Base-by-base conservation (phyloP, 768 basidiomycete genomes). In the Daedaleopsis sinensis region DNA sequence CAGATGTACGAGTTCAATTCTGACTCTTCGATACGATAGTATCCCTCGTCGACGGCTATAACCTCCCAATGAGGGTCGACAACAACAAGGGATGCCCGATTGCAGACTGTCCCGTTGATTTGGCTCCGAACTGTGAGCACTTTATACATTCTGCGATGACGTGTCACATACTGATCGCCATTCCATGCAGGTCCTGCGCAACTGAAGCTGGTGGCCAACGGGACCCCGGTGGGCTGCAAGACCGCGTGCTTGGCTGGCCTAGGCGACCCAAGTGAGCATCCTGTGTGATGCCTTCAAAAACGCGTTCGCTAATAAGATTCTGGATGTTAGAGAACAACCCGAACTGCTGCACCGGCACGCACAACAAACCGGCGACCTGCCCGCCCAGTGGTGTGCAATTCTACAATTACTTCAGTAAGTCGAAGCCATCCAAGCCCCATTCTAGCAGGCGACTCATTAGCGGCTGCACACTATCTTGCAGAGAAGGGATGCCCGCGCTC, bases 291-390 rank as follows among this genome's bases (percentile, higher is more conserved):
- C n/a, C n/a, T n/a, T n/a, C n/a, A n/a, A n/a, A n/a, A n/a, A n/a
- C n/a, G n/a, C n/a, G n/a, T n/a, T n/a, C n/a, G n/a, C n/a, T n/a
- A n/a, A n/a, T n/a, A n/a, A n/a, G n/a, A n/a, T n/a, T n/a, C n/a
- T n/a, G n/a, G n/a, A n/a, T n/a, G n/a, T n/a, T n/a, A 72, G 84
- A 66, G 43, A 80, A 89, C 73, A 86, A 85, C 19, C 70, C 78
- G 2, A 85, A 88, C 66, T 89, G 88, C 70, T 90, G 88, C 75
- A 80, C 80, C 9, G 88, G 88, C 11, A 72, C 68, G 43, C 75
- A 80, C 71, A 72, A 69, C 69, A 85, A 83, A 1, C 71, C 85
- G 1, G 72, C 67, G 10, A 86, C 85, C 0, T 89, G 88, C 69
- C 87, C 85, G 13, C 64, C 76, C 16, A 82, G 82, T 4, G 76